Conservation (phyloP, 306 rosid genomes). For the Hippophae rhamnoides region DNA sequence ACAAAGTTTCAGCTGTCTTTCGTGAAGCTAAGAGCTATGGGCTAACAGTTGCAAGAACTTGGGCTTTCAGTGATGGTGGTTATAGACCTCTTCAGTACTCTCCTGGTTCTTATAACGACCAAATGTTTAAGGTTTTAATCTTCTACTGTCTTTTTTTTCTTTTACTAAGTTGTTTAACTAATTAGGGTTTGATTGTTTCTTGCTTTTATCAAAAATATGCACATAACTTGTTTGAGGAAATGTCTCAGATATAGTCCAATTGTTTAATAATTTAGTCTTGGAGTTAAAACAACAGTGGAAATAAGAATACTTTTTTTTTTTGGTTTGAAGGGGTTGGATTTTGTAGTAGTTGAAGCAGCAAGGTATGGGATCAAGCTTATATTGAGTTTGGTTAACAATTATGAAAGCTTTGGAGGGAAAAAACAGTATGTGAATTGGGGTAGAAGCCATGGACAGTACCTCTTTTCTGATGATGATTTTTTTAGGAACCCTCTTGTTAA, state of each 20-base stretch:
- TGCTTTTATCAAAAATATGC: neutral
- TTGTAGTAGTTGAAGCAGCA: constrained; percentile 76
- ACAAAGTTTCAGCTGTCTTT: constrained; percentile 57
- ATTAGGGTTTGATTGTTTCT: neutral
- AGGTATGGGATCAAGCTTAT: constrained; percentile 71
- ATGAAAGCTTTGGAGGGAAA: constrained; percentile 82
- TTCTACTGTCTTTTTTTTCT: neutral
- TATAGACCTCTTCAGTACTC: constrained; percentile 71
- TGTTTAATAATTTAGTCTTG: neutral
- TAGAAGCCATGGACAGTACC: constrained; percentile 62
- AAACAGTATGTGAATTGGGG: constrained; percentile 97
- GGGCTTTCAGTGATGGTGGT: constrained; percentile 95
- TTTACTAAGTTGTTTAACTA: neutral
- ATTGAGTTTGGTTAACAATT: constrained; percentile 85
- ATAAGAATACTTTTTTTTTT: neutral
- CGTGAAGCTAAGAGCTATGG: constrained; percentile 63
- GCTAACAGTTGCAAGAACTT: constrained; percentile 82
- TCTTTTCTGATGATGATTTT: constrained; percentile 84
- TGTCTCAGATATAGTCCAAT: no score
- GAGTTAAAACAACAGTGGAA: neutral
- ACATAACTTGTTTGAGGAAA: no score
- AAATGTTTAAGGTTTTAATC: constrained; percentile 55
- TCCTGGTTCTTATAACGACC: constrained; percentile 84
- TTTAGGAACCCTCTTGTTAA: constrained; percentile 61
- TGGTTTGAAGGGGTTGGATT: constrained; percentile 72